These are phyloP conservation scores for Curvularia verruculosa DNA, from an alignment of 2,329 filamentous ascomycete species.

Conservation along the genomic window DNA sequence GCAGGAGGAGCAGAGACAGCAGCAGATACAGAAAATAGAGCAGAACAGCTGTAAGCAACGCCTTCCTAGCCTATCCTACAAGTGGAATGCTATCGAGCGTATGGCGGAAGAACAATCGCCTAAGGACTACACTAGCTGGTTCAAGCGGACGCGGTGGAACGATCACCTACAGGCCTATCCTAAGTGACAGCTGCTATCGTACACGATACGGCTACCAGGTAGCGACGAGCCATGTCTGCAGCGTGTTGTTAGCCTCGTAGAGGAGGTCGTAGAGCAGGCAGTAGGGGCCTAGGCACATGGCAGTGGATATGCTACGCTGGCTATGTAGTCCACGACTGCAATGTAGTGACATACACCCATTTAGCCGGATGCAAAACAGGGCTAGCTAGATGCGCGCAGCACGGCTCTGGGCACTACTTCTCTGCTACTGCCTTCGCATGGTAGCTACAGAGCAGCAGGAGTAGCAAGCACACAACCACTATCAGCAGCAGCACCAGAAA, in stretches of 20 bases:
- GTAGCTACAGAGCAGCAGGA: slow-evolving; percentile 3
- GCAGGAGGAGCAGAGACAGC: slow-evolving; percentile 42
- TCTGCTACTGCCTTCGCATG: slow-evolving; percentile 5
- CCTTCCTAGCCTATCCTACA: background rate
- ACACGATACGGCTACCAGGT: background rate
- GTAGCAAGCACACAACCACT: background rate
- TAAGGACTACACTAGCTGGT: slow-evolving; percentile 4
- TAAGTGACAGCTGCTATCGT: slow-evolving; percentile 2
- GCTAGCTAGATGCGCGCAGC: background rate
- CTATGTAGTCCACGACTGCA: background rate
- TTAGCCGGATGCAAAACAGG: background rate
- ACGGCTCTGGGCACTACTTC: background rate
- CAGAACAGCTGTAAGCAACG: background rate
- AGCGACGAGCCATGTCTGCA: background rate
- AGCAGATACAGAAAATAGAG: slow-evolving; percentile 22
- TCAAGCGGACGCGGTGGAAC: slow-evolving; percentile 6
- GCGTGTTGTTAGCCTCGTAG: background rate
- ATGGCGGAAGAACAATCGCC: slow-evolving; percentile 1
- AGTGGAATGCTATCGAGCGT: background rate
- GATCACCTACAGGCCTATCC: slow-evolving; percentile 3
- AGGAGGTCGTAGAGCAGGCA: slow-evolving; percentile 1
- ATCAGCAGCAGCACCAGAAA: background rate
- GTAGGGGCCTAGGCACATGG: background rate
- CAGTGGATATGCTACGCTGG: slow-evolving; percentile 4
- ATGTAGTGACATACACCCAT: background rate